phyloP scores from a whole-genome alignment of 371 early-diverging fungal species.

The Mortierella sp. region DNA sequence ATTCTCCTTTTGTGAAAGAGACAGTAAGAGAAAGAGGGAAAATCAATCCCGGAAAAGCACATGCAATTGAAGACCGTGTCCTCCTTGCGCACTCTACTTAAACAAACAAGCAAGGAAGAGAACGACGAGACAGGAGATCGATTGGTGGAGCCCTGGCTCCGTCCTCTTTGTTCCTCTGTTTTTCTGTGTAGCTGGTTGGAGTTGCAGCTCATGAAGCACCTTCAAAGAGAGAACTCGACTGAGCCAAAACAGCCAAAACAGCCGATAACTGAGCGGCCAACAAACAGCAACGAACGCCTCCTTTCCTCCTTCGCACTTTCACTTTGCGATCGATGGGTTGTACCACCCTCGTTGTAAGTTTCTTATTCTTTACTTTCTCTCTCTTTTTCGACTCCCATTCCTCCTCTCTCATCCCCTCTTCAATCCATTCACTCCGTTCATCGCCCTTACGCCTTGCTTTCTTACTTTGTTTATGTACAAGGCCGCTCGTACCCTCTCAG shows the following conservation, averaged over 20 bases:
- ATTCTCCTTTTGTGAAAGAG: neutral
- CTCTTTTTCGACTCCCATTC: too few relatives aligned
- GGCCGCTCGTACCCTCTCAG: neutral
- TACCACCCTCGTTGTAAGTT: too few relatives aligned
- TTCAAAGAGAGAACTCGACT: too few relatives aligned
- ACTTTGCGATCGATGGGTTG: too few relatives aligned
- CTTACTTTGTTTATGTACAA: neutral
- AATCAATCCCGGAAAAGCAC: slow-evolving; percentile 7
- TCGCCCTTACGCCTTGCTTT: neutral
- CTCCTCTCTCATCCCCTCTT: neutral
- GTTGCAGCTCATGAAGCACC: too few relatives aligned
- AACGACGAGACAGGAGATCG: neutral
- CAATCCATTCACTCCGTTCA: neutral
- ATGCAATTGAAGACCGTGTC: slow-evolving; percentile 1
- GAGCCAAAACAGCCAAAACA: neutral
- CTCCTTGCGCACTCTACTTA: too few relatives aligned
- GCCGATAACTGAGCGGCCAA: too few relatives aligned
- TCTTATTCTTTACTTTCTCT: too few relatives aligned
- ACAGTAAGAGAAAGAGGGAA: too few relatives aligned
- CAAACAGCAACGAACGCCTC: neutral
- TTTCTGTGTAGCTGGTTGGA: neutral
- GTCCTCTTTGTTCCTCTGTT: neutral
- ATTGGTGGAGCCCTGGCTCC: neutral
- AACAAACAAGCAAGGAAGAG: neutral
- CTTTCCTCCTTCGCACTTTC: too few relatives aligned